These are phyloP conservation scores for Xylaria sp. DNA, from an alignment of 2,329 filamentous ascomycete genomes.

Conservation along the genomic window DNA sequence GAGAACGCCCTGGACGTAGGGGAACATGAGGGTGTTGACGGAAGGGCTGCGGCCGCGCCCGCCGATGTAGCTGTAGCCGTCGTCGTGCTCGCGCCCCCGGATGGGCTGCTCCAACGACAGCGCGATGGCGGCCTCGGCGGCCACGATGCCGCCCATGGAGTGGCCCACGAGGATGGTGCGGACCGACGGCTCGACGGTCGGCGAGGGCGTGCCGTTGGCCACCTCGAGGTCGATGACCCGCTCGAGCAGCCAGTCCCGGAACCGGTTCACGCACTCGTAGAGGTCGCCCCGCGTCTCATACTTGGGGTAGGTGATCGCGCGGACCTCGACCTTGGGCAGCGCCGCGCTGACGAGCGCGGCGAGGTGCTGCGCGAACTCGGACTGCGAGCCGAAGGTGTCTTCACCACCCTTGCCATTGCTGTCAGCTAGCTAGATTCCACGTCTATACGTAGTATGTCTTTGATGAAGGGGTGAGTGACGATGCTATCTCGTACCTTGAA, in stretches of 20 bases:
- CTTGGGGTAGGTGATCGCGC: conserved; percentile 73
- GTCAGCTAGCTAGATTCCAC: too few relatives aligned
- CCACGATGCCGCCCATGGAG: conserved; percentile 82
- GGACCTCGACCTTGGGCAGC: conserved; percentile 70
- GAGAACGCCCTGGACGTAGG: conserved; percentile 85
- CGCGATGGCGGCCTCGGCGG: conserved; percentile 81
- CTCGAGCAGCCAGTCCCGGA: conserved; percentile 84
- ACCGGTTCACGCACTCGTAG: conserved; percentile 68
- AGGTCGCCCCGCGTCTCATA: conserved; percentile 84
- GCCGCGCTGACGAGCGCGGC: conserved; percentile 64
- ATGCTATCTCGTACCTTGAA: conserved; percentile 73
- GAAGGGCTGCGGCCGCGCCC: conserved; percentile 24
- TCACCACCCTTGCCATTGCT: conserved; percentile 65
- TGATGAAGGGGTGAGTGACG: too few relatives aligned
- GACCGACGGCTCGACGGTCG: conserved; percentile 38
- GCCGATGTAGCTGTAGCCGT: conserved; percentile 34
- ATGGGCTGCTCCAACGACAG: conserved; percentile 63
- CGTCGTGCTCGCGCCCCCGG: conserved; percentile 30
- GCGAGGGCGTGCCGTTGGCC: conserved; percentile 55
- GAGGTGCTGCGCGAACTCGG: conserved; percentile 73
- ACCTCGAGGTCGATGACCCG: conserved; percentile 96
- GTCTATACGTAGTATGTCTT: too few relatives aligned
- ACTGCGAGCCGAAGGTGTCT: conserved; percentile 70
- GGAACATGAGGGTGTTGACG: conserved; percentile 79
- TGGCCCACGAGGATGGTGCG: conserved; percentile 38